Evolutionary conservation across 768 basidiomycete genomes (phyloP).

Genomic region (Pulveroboletus sp.): DNA sequence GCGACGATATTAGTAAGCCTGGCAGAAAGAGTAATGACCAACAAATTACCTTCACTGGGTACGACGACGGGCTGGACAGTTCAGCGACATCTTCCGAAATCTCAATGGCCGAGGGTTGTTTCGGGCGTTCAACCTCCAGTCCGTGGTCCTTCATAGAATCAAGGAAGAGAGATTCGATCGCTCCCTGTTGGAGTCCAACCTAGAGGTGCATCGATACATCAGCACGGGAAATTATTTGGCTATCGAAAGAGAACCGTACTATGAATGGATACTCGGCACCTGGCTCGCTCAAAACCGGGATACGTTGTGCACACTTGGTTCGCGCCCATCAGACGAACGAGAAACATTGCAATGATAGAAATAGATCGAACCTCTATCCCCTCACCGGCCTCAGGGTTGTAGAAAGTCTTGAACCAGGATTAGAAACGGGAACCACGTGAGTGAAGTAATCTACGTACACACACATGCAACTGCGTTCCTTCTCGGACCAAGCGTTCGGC

Average conservation of each 20-base stretch:
- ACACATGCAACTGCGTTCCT: constrained; percentile 66
- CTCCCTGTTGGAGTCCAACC: constrained; percentile 39
- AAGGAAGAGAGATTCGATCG: constrained; percentile 40
- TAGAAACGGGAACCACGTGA: not conserved
- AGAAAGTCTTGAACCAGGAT: constrained; percentile 55
- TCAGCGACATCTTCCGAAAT: constrained; percentile 36
- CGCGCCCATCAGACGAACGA: not conserved
- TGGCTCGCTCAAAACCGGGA: constrained; percentile 56
- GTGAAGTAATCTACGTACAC: constrained; percentile 40
- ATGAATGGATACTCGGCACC: constrained; percentile 71
- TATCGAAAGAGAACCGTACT: constrained; percentile 32
- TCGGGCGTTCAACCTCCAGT: constrained; percentile 36
- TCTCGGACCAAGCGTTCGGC: constrained; percentile 59
- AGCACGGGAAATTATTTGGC: not conserved
- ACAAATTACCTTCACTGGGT: constrained; percentile 29
- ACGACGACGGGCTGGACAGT: constrained; percentile 30
- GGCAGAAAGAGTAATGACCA: not conserved
- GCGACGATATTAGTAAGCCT: not conserved
- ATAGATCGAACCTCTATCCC: constrained; percentile 52
- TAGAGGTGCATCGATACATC: constrained; percentile 5
- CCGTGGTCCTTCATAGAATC: constrained; percentile 35
- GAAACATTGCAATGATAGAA: not conserved
- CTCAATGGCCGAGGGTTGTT: constrained; percentile 29
- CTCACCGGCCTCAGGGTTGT: constrained; percentile 58
- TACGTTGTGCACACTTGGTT: constrained; percentile 51